Base-by-base conservation (phyloP, 2,329 filamentous ascomycete species). In the Incumbomyces delicatus region DNA sequence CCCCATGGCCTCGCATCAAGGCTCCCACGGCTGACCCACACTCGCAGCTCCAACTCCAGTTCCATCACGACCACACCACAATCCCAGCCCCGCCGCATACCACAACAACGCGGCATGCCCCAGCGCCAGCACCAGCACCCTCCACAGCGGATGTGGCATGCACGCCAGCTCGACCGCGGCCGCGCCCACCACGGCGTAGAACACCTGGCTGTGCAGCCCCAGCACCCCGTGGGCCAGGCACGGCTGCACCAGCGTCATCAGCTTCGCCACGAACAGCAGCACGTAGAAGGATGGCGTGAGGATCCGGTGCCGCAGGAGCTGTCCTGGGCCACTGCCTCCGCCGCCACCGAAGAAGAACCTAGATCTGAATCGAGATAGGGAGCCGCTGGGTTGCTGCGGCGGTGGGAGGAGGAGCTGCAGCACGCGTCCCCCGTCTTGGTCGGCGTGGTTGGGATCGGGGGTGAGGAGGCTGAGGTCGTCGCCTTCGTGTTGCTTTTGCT, bases 171-270 rank as follows among this genome's bases (percentile, higher is more conserved):
- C 55, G 4, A 52, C 39, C 14, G 54, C 36, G 8, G 55, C 55
- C 2, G 51, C 20, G 6, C 22, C 41, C 16, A 57, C 52, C 20
- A 55, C 31, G 3, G 51, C 52, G 36, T 57, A 57, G 31, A 56
- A 51, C 12, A 55, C 36, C 2, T 42, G n/a, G 11, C 49, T 48
- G 37, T 57, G 53, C 5, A 27, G 4, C 22, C 22, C 22, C 5
- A n/a, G n/a, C 31, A 56, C 48, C 7, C 54, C 55, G 6, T 38
- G 36, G 3, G 41, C 29, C 18, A 57, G 22, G 34, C 55, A 57
- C 7, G 55, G 55, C 27, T 57, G 55, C 12, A 57, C 33, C 2
- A 51, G 50, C 29, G 36, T 49, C 29, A 57, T 34, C 13, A 57
- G 33, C 41, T 57, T 57, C 18, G 52, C 20, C 2, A 37, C 50